Percentiles rank a stretch among this genome's conserved stretches.
These are phyloP conservation scores for Persicaria tinctoria DNA, from an alignment of 148 eudicot genomes.

Conservation along the genomic window DNA sequence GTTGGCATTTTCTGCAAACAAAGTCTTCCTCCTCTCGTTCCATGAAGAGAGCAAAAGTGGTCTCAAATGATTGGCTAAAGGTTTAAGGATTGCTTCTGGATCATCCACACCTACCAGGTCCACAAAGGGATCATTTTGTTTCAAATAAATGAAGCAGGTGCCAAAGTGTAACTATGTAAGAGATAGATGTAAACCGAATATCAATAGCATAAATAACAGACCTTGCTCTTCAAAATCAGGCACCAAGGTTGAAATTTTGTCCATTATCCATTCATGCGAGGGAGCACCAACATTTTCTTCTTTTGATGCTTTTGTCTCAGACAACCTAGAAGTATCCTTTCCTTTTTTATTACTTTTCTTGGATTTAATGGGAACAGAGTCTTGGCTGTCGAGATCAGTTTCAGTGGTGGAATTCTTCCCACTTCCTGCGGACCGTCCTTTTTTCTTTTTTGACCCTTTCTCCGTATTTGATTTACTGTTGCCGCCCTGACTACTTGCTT, in stretches of 20 bases:
- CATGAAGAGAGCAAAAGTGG: conserved; percentile 77
- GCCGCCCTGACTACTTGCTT: conserved; percentile 35
- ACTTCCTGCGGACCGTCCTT: conserved; percentile 62
- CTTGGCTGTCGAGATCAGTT: conserved; percentile 51
- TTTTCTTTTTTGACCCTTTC: conserved; percentile 81
- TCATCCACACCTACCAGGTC: conserved; percentile 53
- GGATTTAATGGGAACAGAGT: conserved; percentile 51
- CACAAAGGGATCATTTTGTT: background rate
- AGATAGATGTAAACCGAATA: background rate
- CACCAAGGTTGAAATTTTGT: conserved; percentile 47
- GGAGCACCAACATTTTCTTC: conserved; percentile 41
- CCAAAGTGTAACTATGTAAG: background rate
- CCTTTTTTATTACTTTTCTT: conserved; percentile 82
- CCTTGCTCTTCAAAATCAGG: conserved; percentile 96
- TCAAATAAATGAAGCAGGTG: background rate
- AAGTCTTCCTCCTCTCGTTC: conserved; percentile 70
- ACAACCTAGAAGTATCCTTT: conserved; percentile 46
- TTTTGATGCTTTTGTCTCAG: conserved; percentile 51
- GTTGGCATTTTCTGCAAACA: conserved; percentile 75
- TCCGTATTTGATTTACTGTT: conserved; percentile 44
- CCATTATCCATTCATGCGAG: conserved; percentile 69
- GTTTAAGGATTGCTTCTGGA: conserved; percentile 64
- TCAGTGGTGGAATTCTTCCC: conserved; percentile 39
- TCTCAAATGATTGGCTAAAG: conserved; percentile 71
- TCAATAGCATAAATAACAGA: conserved; percentile 15